Base-by-base conservation (phyloP, 352 stramenopile species). In the Aphanomyces astaci region DNA sequence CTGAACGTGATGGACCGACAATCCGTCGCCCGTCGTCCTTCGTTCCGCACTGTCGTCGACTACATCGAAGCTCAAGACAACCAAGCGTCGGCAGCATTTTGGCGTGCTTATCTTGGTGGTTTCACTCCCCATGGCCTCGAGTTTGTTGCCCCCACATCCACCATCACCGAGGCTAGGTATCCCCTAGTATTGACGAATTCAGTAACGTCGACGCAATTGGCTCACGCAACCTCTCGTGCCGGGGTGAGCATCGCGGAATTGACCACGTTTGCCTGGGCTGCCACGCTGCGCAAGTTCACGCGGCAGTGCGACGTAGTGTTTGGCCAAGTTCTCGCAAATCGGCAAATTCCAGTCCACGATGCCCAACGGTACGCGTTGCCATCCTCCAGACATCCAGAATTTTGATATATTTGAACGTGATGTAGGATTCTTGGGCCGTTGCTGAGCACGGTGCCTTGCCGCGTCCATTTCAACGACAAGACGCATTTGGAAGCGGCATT, bases 11-110 rank as follows among this genome's bases (percentile, higher is more conserved):
- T 40, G 10, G 24, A 39, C 10, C 19, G 25, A 11, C 13, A 59
- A n/a, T 15, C 24, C 4, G 10, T 59, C 3, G 7, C 24, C 10
- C 25, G 9, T 32, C 51, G 51, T 19, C 51, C 51, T 31, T 33
- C 10, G 7, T 59, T 59, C 25, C 51, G 51, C 9, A 32, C 9
- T 28, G 51, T 59, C 10, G 51, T 59, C 24, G 51, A 59, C 51
- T 59, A 59, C 51, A 59, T 59, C 30, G 51, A 59, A 33, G 51
- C 51, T 4, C 51, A 59, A 33, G 51, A 59, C 51, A 59, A 59
- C 7, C 15, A 5, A 4, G 51, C 30, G 51, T 33, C 51, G 10
- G 51, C n/a, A n/a, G 24, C 51, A 4, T 39, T 40, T 59, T 59
- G 51, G 51, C 19, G 15, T 22, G n/a, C 15, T 15, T 59, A 59